These are phyloP conservation scores for Pseudogymnoascus verrucosus DNA, from an alignment of 2,329 filamentous ascomycete species.

Conservation along the genomic window DNA sequence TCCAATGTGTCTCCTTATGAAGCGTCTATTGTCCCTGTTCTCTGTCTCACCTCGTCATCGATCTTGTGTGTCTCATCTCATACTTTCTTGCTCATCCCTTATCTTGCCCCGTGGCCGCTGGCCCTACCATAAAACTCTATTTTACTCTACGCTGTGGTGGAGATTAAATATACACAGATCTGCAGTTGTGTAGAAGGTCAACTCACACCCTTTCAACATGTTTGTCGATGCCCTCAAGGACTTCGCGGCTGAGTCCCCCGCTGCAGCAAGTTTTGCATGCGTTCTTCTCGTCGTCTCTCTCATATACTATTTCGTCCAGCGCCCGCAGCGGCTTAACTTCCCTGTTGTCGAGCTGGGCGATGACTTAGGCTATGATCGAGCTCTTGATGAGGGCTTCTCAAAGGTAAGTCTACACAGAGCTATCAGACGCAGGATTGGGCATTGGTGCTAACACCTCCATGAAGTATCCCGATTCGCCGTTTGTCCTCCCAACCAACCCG, in stretches of 20 bases:
- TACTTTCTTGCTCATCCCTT: neutral
- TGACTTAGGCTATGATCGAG: neutral
- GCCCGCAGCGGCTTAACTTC: conserved; percentile 1
- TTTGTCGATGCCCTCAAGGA: neutral
- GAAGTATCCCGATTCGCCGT: conserved; percentile 13
- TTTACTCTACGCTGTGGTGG: neutral
- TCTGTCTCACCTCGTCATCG: neutral
- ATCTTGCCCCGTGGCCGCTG: neutral
- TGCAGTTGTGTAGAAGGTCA: neutral
- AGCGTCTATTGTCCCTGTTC: neutral
- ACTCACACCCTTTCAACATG: neutral
- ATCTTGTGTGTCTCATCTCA: neutral
- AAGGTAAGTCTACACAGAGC: neutral
- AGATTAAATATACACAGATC: neutral
- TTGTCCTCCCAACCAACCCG: conserved; percentile 10
- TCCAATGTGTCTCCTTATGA: neutral
- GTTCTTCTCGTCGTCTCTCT: neutral
- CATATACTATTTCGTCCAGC: neutral
- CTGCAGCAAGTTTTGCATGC: neutral
- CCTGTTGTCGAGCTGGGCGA: neutral
- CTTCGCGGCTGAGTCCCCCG: neutral
- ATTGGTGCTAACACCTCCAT: neutral
- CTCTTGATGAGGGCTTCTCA: neutral
- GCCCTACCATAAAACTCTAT: neutral
- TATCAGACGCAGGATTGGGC: neutral